Base-by-base conservation (phyloP, 2,329 filamentous ascomycete species). In the Phoma herbarum region DNA sequence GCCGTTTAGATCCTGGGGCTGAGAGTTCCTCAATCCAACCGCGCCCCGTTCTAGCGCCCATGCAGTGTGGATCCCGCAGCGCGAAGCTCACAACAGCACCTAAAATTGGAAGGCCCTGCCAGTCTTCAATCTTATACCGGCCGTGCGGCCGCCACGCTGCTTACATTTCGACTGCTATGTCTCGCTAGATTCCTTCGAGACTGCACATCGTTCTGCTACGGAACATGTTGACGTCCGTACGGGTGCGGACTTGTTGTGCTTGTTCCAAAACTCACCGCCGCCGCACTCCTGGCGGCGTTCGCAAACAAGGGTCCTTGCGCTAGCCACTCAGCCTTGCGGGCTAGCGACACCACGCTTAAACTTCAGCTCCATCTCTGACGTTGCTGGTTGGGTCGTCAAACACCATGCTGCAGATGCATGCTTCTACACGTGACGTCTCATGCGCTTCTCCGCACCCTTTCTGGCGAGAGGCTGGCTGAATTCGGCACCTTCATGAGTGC, bases 1-100 rank as follows among this genome's bases (percentile, higher is more conserved):
- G 18, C 52, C 57, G 57, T 59, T 59, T 52, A 35, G 22, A 20
- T 18, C 33, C 23, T 51, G 51, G 51, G 57, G 57, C 57, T 59
- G 51, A 59, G 57, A 59, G 49, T 10, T 46, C 33, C 56, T 51
- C 48, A 41, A 22, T 37, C 31, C 37, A 31, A 31, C 57, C 51
- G 47, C 57, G 51, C 51, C 57, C 42, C 42, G 28, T 45, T 35
- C 31, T 52, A 55, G 20, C 57, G 39, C 23, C 20, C 20, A 22
- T 55, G 39, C 35, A 12, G 35, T 37, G 39, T 46, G 55, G 41
- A 53, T 46, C 44, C 42, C 57, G 37, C 31, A 35, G 35, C 35
- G 35, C 35, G 50, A 39, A 33, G 39, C 35, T 39, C 35, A 39
- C 35, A 10, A 39, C 46, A 26, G 51, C 56, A 41, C 50, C 56